Base-by-base conservation (phyloP, 331 rosid species). In the Malus hybrid region DNA sequence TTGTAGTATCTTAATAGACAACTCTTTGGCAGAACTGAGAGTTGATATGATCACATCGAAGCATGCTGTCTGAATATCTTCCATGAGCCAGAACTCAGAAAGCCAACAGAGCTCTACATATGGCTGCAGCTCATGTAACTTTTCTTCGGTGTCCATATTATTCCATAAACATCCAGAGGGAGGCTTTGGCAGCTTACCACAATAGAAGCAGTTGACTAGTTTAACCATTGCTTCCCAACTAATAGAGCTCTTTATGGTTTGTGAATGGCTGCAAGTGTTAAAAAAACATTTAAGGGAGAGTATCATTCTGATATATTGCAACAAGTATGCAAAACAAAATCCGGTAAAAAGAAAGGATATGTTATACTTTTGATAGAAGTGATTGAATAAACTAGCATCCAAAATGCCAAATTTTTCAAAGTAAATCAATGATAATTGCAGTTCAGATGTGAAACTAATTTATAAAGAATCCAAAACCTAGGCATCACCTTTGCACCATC, bases 41-140 rank as follows among this genome's bases (percentile, higher is more conserved):
- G 81, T 84, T 52, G 91, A 86, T 69, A 77, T 32, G 74, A 90
- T 81, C 77, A 86, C 81, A 66, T 83, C 76, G 71, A 85, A 86
- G 80, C 98, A 88, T 30, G 87, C 80, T 84, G 87, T 87, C 76
- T 82, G 81, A 73, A 90, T 63, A 79, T 84, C 80, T 84, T 88
- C 89, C 79, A 86, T 72, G 39, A 87, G 50, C 97, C 97, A 94
- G 84, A 85, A 86, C 71, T 91, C 93, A 55, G 89, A 82, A 66
- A 94, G 90, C 96, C 96, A 88, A 74, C 81, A 88, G 46, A 94
- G 95, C 82, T 94, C 98, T 77, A 89, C 75, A 76, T 89, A 94
- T 46, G 90, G 85, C 70, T 82, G 80, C 62, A 94, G 79, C 86
- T 80, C 82, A 30, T 55, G 62, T 32, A 94, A 79, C 89, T 91